Evolutionary conservation across 1,284 basidiomycete species (phyloP).

Genomic region (Athelia sp.): DNA sequence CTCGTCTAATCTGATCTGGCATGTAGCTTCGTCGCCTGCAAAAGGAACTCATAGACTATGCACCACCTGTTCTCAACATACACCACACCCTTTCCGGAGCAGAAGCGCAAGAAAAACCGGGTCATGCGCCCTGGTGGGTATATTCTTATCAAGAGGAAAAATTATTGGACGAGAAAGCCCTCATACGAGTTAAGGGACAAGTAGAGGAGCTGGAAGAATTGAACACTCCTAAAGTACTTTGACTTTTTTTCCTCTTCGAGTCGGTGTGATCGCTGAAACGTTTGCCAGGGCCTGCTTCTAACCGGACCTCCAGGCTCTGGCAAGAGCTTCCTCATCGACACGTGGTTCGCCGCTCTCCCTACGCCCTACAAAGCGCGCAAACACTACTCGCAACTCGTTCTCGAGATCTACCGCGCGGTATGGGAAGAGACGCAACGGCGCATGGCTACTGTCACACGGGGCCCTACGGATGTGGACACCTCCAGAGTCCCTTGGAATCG

Average conservation of each 20-base stretch:
- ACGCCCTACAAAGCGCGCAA: conserved; percentile 57
- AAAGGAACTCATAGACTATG: conserved; percentile 42
- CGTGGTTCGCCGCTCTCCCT: conserved; percentile 59
- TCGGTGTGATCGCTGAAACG: conserved; percentile 2
- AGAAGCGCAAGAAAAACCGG: conserved; percentile 7
- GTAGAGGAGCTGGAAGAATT: conserved; percentile 56
- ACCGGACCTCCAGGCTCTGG: conserved; percentile 78
- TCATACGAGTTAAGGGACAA: conserved; percentile 51
- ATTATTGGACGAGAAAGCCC: conserved; percentile 17
- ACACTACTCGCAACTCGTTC: conserved; percentile 66
- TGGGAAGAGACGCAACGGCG: conserved; percentile 51
- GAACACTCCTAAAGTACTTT: conserved; percentile 49
- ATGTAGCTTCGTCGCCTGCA: conserved; percentile 43
- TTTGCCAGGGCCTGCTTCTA: conserved; percentile 62
- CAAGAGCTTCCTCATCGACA: conserved; percentile 66
- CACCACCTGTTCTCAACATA: conserved; percentile 34
- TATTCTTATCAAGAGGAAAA: conserved; percentile 11
- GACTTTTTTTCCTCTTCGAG: neutral
- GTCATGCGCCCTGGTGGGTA: conserved; percentile 22
- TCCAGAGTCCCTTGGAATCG: conserved; percentile 26
- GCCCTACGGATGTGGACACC: conserved; percentile 3
- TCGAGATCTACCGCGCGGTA: conserved; percentile 62
- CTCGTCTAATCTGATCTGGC: neutral
- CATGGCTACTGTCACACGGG: conserved; percentile 23
- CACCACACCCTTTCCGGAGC: conserved; percentile 11